A percentile compares a stretch with the other conserved stretches of the same genome.
Conservation (phyloP, 805 yeast species). For the Torulaspora delbrueckii region DNA sequence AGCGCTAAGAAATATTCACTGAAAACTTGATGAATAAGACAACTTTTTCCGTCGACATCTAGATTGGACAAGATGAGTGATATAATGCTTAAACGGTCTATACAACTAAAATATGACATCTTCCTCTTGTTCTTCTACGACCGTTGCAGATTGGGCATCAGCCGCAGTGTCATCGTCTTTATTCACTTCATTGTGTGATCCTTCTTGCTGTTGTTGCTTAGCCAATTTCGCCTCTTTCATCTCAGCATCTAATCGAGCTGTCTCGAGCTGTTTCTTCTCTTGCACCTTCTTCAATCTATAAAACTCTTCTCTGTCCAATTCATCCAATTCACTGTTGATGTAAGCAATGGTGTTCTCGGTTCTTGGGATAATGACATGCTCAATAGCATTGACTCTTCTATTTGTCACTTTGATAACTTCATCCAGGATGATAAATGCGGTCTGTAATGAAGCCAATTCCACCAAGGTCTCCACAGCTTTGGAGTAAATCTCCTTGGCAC, state of each 20-base stretch:
- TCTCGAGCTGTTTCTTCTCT: conserved; percentile 83
- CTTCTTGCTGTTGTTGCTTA: conserved; percentile 20
- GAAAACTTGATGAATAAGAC: too few relatives aligned
- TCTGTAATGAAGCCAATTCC: conserved; percentile 91
- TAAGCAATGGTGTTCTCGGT: conserved; percentile 91
- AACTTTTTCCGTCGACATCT: too few relatives aligned
- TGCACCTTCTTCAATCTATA: conserved; percentile 94
- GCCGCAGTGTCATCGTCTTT: conserved; percentile 12
- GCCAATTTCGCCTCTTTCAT: conserved; percentile 23
- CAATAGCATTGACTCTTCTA: conserved; percentile 97
- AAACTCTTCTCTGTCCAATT: conserved; percentile 96
- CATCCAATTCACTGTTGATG: conserved; percentile 94
- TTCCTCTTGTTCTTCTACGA: conserved; percentile 41
- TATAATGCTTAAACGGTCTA: conserved; percentile 3
- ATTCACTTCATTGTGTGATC: conserved; percentile 17
- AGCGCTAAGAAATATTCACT: too few relatives aligned
- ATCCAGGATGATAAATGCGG: conserved; percentile 93
- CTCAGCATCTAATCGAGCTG: conserved; percentile 59
- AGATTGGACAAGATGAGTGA: too few relatives aligned
- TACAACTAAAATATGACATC: conserved; percentile 41
- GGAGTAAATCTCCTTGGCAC: conserved; percentile 88
- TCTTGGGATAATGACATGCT: conserved; percentile 95
- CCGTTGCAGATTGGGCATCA: conserved; percentile 17
- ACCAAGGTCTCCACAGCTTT: conserved; percentile 96
- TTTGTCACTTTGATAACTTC: conserved; percentile 97